These are phyloP conservation scores for Leonotis leonurus DNA, from an alignment of 257 asterid species.

Conservation along the genomic window DNA sequence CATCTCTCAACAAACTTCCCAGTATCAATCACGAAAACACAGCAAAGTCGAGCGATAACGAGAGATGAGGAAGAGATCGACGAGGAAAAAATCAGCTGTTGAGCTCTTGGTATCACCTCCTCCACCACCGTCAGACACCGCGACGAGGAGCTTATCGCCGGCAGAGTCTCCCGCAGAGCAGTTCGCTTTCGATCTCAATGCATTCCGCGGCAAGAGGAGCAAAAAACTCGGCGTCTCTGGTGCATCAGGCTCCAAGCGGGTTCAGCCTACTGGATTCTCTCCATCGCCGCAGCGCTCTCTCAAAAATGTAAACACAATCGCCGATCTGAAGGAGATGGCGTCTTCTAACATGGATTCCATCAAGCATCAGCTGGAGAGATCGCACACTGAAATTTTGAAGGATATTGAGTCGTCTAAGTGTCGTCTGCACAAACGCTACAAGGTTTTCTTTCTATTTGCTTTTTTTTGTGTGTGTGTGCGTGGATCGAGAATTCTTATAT, in stretches of 20 bases:
- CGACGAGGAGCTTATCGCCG: slow-evolving; percentile 35
- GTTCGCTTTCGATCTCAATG: slow-evolving; percentile 44
- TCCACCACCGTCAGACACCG: slow-evolving; percentile 24
- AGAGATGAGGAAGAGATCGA: slow-evolving; percentile 45
- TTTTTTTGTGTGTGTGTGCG: background rate
- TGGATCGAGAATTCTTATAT: background rate
- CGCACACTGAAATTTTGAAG: slow-evolving; percentile 68
- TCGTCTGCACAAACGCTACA: slow-evolving; percentile 73
- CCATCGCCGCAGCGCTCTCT: slow-evolving; percentile 30
- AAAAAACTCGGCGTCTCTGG: slow-evolving; percentile 15
- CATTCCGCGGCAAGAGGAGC: slow-evolving; percentile 32
- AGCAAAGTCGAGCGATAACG: slow-evolving; percentile 2
- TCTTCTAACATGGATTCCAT: slow-evolving; percentile 43
- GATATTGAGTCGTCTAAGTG: slow-evolving; percentile 62
- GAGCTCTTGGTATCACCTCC: slow-evolving; percentile 27
- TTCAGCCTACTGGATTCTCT: slow-evolving; percentile 34
- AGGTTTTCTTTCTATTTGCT: slow-evolving; percentile 38
- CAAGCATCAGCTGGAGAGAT: slow-evolving; percentile 53
- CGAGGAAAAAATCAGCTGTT: slow-evolving; percentile 39
- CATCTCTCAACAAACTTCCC: background rate
- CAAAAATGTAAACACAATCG: slow-evolving; percentile 40
- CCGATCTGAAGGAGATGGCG: slow-evolving; percentile 65
- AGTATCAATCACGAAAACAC: background rate
- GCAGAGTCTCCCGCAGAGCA: slow-evolving; percentile 39
- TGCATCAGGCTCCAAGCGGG: slow-evolving; percentile 30